Base-by-base conservation (phyloP, 2,329 filamentous ascomycete species). In the Cordyceps farinosa region DNA sequence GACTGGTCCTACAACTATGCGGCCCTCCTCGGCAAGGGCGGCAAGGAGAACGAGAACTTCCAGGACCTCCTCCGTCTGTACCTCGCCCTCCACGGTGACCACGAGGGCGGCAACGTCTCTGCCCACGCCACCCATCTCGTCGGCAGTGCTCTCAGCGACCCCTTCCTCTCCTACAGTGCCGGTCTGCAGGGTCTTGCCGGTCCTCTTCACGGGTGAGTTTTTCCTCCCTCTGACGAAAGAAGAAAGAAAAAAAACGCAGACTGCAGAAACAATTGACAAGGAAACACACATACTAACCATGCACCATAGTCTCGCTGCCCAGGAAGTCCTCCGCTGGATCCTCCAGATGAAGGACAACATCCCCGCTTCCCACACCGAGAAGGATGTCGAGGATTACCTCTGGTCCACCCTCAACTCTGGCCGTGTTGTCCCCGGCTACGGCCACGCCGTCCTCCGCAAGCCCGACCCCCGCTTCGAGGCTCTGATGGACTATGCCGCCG, bases 1-100 rank as follows among this genome's bases (percentile, higher is more conserved):
- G 95, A 99, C 78, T 99, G 95, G 95, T 90, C 93, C 0, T 96
- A 97, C 84, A 99, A 99, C 84, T 99, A 97, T 73, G 95, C 95
- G 52, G 91, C 92, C 68, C 92, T 98, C 87, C 86, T 98, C 61
- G 94, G 94, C 73, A 97, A 96, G 81, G 86, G 89, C 57, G 92
- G 92, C 69, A 87, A 89, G 77, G 83, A 96, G 78, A 89, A 98
- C 70, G 91, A 93, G 79, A 90, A 91, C 75, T 97, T 99, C 84
- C 94, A 98, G 75, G 95, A 99, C 72, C 84, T 99, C 27, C 85
- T 99, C 66, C 87, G 95, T 70, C 82, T 99, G 38, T 99, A 99
- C 79, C 87, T 99, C 30, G 94, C 95, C 56, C 89, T 99, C 5
- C 95, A 99, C 78, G 95, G 95, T 67, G 95, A 99, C 78, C 95